phyloP scores from a whole-genome alignment of 805 yeast species.

The Schwanniomyces vanrijiae region DNA sequence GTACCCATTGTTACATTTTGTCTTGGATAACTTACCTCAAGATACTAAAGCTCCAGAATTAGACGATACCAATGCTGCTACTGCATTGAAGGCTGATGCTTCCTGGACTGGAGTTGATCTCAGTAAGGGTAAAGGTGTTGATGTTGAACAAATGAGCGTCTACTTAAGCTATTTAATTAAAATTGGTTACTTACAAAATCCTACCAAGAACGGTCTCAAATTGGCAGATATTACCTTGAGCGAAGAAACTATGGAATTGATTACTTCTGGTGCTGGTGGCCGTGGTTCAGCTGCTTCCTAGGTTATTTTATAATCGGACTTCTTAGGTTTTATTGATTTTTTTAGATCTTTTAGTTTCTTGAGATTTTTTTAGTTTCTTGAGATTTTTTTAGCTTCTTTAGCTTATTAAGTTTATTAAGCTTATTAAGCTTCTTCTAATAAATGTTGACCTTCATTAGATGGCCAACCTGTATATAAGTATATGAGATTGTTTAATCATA shows the following conservation, averaged over 20 bases:
- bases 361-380: too few relatives aligned
- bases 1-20: constrained; percentile 92
- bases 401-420: too few relatives aligned
- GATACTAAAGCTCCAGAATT: constrained; percentile 94
- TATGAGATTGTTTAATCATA: neutral
- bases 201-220: constrained; percentile 42
- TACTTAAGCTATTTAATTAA: constrained; percentile 79
- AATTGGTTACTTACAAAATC: constrained; percentile 76
- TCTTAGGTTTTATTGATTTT: too few relatives aligned
- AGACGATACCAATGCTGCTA: constrained; percentile 81
- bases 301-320: too few relatives aligned
- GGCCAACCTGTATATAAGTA: neutral
- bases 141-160: constrained; percentile 60
- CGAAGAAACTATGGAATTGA: constrained; percentile 54
- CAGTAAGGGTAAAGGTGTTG: constrained; percentile 76
- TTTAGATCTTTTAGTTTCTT: too few relatives aligned
- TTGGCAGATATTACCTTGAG: constrained; percentile 61
- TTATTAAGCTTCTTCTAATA: too few relatives aligned
- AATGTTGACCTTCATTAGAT: too few relatives aligned
- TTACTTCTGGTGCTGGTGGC: constrained; percentile 69
- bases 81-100: constrained; percentile 62
- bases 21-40: constrained; percentile 86
- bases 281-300: constrained; percentile 64
- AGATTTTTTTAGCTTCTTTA: too few relatives aligned
- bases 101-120: constrained; percentile 65